Evolutionary conservation across 1,284 basidiomycete species (phyloP).

Genomic region (Ganoderma resinaceum): DNA sequence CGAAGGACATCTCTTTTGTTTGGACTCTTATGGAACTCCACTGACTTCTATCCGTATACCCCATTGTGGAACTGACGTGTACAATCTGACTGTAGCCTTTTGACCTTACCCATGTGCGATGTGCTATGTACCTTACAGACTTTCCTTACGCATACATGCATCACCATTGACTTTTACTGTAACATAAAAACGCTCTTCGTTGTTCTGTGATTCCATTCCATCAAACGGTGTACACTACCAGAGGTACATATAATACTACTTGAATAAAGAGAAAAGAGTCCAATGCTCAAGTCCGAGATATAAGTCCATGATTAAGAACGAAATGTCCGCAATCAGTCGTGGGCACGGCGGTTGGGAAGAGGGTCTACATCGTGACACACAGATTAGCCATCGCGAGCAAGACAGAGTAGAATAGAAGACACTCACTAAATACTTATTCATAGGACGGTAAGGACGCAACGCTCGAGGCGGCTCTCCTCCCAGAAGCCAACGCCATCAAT

Average conservation of each 20-base stretch:
- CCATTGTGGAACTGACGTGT: not conserved
- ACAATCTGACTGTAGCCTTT: not conserved
- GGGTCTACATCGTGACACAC: not conserved
- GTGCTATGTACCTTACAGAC: not conserved
- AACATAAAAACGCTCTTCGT: not conserved
- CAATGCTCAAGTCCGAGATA: not conserved
- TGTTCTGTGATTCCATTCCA: not conserved
- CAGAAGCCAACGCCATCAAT: not conserved
- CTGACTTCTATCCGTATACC: not conserved
- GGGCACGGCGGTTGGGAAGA: too few relatives aligned
- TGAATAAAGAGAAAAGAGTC: not conserved
- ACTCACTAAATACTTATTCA: not conserved
- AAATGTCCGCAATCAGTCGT: not conserved
- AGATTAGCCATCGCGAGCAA: not conserved
- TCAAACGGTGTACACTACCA: constrained; percentile 1
- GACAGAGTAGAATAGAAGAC: not conserved
- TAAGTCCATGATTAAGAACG: not conserved
- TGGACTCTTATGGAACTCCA: not conserved
- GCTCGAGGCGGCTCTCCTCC: constrained; percentile 1
- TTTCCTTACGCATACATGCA: not conserved
- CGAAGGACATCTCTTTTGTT: not conserved
- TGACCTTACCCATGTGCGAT: not conserved
- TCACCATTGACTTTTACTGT: not conserved
- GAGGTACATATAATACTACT: constrained; percentile 6
- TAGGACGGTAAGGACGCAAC: not conserved